Conservation (phyloP, 768 basidiomycete genomes). For the Rossbeevera mucosa region DNA sequence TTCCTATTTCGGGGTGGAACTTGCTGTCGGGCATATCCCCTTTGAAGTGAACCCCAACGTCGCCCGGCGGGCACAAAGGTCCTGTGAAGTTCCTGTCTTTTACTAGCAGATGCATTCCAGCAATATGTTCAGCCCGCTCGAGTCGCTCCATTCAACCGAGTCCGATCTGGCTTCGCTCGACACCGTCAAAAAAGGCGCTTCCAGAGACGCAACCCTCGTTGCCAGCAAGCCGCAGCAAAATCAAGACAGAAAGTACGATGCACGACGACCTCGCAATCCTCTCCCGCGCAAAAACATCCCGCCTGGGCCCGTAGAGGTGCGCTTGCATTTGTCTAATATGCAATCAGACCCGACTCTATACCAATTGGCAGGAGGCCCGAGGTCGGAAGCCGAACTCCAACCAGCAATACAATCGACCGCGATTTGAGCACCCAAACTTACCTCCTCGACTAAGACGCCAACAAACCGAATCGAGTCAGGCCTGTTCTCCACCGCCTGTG, state of each 20-base stretch:
- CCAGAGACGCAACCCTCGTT: neutral
- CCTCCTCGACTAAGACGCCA: constrained; percentile 8
- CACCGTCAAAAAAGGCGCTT: neutral
- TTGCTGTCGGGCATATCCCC: neutral
- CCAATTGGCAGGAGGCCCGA: neutral
- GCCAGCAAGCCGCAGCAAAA: neutral
- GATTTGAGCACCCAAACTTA: neutral
- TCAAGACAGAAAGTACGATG: neutral
- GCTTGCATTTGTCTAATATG: neutral
- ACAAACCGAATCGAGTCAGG: neutral
- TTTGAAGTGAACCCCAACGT: neutral
- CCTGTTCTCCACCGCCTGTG: constrained; percentile 1
- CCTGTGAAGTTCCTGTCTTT: neutral
- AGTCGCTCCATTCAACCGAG: neutral
- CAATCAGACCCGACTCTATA: neutral
- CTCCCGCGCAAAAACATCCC: neutral
- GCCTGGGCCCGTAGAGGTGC: constrained; percentile 4
- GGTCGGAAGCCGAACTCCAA: neutral
- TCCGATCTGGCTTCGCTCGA: neutral
- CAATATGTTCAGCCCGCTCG: constrained; percentile 8
- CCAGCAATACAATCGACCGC: neutral
- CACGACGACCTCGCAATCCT: neutral
- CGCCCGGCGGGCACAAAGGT: neutral
- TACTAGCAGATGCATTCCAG: neutral
- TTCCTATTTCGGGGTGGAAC: constrained; percentile 6